Evolutionary conservation across 306 rosid genomes (phyloP), one percentile per base, ranked within the genome.

Genomic region (Geum urbanum): DNA sequence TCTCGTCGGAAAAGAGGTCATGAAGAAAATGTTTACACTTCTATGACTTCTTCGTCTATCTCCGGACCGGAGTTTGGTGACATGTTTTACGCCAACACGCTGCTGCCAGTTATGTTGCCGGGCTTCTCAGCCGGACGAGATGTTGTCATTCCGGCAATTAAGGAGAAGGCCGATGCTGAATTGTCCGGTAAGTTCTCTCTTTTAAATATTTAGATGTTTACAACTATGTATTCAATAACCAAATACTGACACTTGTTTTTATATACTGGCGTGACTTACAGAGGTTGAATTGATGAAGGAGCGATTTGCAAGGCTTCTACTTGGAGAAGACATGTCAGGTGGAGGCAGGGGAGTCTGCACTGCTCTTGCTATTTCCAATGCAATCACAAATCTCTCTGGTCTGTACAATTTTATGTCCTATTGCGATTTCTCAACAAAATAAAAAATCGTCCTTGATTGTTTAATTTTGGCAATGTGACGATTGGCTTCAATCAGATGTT

Each of bases 321-420:
- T 84, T 2, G 85, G 85, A 63, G 87, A 80, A 78, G 83, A 84
- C 69, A 84, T 80, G 87, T 84, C 85, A 35, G 85, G 87, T 35
- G 85, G 81, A 71, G 77, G 85, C 49, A 71, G 80, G 76, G 85
- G 85, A 73, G 85, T 84, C 57, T 80, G 78, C 56, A 74, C 83
- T 3, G 85, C 83, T 24, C 83, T 80, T 44, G 87, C 87, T 13
- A 71, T 80, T 61, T 83, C 87, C 47, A 83, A 83, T 68, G 82
- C 82, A 59, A 80, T 83, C 54, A 77, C 84, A 53, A 83, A 80
- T 77, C 87, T 83, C 40, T 83, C 82, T 18, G 84, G 87, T 74
- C 41, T 47, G 80, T 67, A 39, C 59, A n/a, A 22, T 24, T 18
- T 27, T 49, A 50, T 56, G 18, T 27, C 19, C 15, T 39, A 6